Conservation (phyloP, 108 stramenopile genomes). For the Skeletonema tropicum region DNA sequence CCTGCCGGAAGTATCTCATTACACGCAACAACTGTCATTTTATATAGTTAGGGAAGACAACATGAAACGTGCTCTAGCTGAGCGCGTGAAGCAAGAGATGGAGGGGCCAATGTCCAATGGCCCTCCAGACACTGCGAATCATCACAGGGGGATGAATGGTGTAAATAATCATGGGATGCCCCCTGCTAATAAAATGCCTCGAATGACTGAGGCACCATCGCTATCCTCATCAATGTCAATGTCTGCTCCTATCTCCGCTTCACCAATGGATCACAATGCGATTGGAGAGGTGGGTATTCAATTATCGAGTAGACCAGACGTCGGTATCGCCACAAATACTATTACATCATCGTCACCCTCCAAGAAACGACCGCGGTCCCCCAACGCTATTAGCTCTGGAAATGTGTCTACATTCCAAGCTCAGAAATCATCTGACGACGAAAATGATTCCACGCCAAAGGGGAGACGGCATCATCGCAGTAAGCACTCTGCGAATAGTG, state of each 20-base stretch:
- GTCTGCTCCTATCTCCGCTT: conserved; percentile 13
- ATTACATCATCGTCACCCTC: conserved; percentile 2
- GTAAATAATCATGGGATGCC: conserved; percentile 7
- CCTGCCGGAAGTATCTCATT: neutral
- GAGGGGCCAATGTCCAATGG: conserved; percentile 17
- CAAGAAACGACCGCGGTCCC: conserved; percentile 46
- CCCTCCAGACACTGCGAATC: conserved; percentile 12
- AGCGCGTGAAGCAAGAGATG: conserved; percentile 75
- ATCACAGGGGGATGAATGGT: conserved; percentile 14
- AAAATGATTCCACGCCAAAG: conserved; percentile 26
- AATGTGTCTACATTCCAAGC: conserved; percentile 26
- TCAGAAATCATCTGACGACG: neutral
- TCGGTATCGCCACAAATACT: neutral
- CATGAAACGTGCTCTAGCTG: conserved; percentile 90
- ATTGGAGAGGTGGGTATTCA: conserved; percentile 11
- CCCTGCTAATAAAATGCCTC: conserved; percentile 11
- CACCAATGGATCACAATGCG: conserved; percentile 9
- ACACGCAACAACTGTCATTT: conserved; percentile 6
- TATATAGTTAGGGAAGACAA: neutral
- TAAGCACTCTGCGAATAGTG: conserved; percentile 38
- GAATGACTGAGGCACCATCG: conserved; percentile 13
- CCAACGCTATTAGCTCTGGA: conserved; percentile 22
- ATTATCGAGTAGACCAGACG: neutral
- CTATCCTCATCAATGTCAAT: neutral
- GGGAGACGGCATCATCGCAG: conserved; percentile 24